Percentiles rank a stretch among this genome's conserved stretches.
phyloP scores from a whole-genome alignment of 2,329 filamentous ascomycete genomes.

The Mariannaea sp. region DNA sequence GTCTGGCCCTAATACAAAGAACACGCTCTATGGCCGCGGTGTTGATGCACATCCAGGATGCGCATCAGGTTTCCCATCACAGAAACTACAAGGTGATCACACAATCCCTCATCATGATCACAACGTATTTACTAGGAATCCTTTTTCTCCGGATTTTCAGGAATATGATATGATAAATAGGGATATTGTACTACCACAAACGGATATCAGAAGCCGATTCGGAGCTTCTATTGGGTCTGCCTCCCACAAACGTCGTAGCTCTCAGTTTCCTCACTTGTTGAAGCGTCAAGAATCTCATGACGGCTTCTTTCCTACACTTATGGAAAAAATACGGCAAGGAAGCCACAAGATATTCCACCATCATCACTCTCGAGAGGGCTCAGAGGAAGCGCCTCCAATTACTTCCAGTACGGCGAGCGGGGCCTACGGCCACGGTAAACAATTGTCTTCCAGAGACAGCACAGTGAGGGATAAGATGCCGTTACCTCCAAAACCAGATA shows the following conservation, averaged over 20 bases:
- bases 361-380: slow-evolving; percentile 26
- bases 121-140: slow-evolving; percentile 32
- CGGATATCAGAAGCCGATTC: slow-evolving; percentile 24
- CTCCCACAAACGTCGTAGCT: slow-evolving; percentile 37
- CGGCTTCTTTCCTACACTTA: slow-evolving; percentile 32
- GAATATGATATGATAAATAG: slow-evolving; percentile 7
- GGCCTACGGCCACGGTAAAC: background rate
- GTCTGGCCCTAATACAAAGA: slow-evolving; percentile 1
- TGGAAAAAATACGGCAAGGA: slow-evolving; percentile 38
- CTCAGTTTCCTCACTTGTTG: slow-evolving; percentile 18
- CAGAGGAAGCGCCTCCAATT: slow-evolving; percentile 2
- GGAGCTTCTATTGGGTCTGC: slow-evolving; percentile 34
- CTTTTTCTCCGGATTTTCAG: slow-evolving; percentile 24
- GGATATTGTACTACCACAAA: background rate
- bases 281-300: slow-evolving; percentile 19
- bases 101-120: slow-evolving; percentile 22
- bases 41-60: slow-evolving; percentile 40
- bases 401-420: slow-evolving; percentile 1
- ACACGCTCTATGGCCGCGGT: slow-evolving; percentile 37
- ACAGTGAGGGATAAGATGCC: slow-evolving; percentile 24
- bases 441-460: slow-evolving; percentile 30
- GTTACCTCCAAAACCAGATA: slow-evolving; percentile 26
- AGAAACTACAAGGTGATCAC: slow-evolving; percentile 18
- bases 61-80: slow-evolving; percentile 6
- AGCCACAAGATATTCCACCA: slow-evolving; percentile 34